Evolutionary conservation across 2,329 filamentous ascomycete species (phyloP).

Genomic region (Microcera coccophila): DNA sequence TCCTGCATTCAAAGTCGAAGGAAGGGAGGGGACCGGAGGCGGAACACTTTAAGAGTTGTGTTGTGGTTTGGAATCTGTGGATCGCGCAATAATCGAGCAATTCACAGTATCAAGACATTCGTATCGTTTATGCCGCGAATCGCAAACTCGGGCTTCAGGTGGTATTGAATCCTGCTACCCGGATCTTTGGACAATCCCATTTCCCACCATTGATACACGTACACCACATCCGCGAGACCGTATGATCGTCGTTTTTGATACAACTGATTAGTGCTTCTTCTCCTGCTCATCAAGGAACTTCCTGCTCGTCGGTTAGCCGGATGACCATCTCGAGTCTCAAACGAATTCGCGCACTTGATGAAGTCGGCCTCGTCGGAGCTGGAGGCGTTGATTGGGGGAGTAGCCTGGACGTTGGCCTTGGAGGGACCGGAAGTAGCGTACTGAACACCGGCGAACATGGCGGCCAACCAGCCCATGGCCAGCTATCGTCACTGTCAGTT

Average conservation of each 20-base stretch:
- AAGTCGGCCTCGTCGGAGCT: constrained; percentile 62
- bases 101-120: constrained; percentile 12
- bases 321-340: constrained; percentile 1
- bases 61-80: not conserved
- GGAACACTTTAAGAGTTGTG: not conserved
- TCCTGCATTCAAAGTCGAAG: not conserved
- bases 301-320: constrained; percentile 30
- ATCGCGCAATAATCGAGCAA: not conserved
- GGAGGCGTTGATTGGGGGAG: constrained; percentile 59
- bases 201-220: constrained; percentile 30
- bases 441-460: constrained; percentile 49
- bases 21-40: not conserved
- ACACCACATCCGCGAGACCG: constrained; percentile 32
- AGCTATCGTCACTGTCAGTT: constrained; percentile 40
- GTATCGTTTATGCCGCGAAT: constrained; percentile 18
- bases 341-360: constrained; percentile 53
- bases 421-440: constrained; percentile 43
- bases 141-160: constrained; percentile 21
- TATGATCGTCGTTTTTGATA: constrained; percentile 13
- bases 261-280: constrained; percentile 37
- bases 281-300: constrained; percentile 41
- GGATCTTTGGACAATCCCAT: constrained; percentile 21
- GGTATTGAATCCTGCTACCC: constrained; percentile 24
- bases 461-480: constrained; percentile 53
- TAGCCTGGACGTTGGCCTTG: constrained; percentile 39